phyloP scores from a whole-genome alignment of 2,329 filamentous ascomycete species.

The Huntiella bhutanensis region DNA sequence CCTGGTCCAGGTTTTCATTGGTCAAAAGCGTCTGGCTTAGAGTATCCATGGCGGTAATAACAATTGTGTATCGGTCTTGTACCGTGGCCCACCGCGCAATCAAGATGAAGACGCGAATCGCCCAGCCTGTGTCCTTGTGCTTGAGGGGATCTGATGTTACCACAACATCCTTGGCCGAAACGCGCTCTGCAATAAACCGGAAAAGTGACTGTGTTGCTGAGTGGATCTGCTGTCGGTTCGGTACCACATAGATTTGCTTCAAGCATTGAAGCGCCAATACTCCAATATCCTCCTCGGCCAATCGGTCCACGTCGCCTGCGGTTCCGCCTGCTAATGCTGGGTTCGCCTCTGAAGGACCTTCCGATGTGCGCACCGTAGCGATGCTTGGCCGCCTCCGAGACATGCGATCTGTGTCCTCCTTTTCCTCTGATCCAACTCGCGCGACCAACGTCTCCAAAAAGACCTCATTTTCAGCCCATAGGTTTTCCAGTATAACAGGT shows the following conservation, averaged over 20 bases:
- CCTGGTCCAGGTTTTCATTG: conserved; percentile 53
- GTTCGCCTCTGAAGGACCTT: conserved; percentile 44
- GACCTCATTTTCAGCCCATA: conserved; percentile 56
- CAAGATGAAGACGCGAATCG: conserved; percentile 61
- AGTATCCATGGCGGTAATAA: conserved; percentile 63
- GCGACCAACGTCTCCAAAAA: conserved; percentile 49
- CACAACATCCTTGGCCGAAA: conserved; percentile 31
- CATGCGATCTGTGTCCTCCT: conserved; percentile 43
- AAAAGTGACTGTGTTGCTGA: conserved; percentile 56
- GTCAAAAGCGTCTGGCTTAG: conserved; percentile 48
- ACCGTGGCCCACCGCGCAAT: conserved; percentile 79
- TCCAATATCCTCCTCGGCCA: conserved; percentile 77
- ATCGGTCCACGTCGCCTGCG: conserved; percentile 68
- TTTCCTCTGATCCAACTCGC: conserved; percentile 50
- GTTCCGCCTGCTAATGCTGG: conserved; percentile 59
- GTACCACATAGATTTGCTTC: conserved; percentile 66
- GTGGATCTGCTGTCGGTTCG: conserved; percentile 66
- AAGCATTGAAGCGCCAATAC: conserved; percentile 71
- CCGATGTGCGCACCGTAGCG: conserved; percentile 55
- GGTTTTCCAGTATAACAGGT: conserved; percentile 69
- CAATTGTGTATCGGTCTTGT: conserved; percentile 80
- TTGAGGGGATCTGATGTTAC: conserved; percentile 29
- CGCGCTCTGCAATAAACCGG: conserved; percentile 48
- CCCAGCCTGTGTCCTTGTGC: conserved; percentile 47
- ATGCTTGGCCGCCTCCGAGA: conserved; percentile 56